Evolutionary conservation across 306 rosid species (phyloP), one percentile per base, ranked within the genome.

Genomic region (Rosa multiflora): DNA sequence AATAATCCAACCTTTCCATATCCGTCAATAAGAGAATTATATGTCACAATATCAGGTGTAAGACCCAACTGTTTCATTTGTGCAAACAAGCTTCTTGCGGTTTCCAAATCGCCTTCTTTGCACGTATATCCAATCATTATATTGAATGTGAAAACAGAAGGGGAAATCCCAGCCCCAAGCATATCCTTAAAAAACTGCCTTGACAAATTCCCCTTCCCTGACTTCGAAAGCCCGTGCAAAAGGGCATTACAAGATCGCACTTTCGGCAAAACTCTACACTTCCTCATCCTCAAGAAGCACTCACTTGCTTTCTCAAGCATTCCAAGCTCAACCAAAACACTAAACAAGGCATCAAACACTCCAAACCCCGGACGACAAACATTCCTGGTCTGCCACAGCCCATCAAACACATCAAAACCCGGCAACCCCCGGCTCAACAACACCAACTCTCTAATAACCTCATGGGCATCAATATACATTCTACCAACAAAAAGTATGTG

Each of bases 11-110:
- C 79, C 89, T 94, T 94, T 49, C 99, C 99, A 82, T 88, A 85
- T 75, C 99, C 99, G 85, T 92, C 91, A 80, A 95, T 88, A 80
- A 92, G 97, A 87, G 94, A 86, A 91, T 95, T 95, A 70, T 95
- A 95, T 0, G 99, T 92, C 63, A 95, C 91, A 40, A 77, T 74
- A 79, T 95, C 96, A 6, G 99, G 94, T 49, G 20, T 59, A 49
- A 94, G 82, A 70, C 95, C 94, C 39, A 35, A 79, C 32, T 29
- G 82, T 80, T 88, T 88, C 98, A 95, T 92, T 82, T 82, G 89
- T 74, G 87, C 84, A 81, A 95, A 91, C 72, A 91, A 85, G 67
- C 82, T 77, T 84, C 89, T 80, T 55, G 98, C 96, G 70, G 76
- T 74, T 67, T 77, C 90, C 74, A 95, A 59, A 83, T 88, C 96